These are phyloP conservation scores for Neopestalotiopsis clavispora DNA, from an alignment of 2,329 filamentous ascomycete species.

Conservation along the genomic window DNA sequence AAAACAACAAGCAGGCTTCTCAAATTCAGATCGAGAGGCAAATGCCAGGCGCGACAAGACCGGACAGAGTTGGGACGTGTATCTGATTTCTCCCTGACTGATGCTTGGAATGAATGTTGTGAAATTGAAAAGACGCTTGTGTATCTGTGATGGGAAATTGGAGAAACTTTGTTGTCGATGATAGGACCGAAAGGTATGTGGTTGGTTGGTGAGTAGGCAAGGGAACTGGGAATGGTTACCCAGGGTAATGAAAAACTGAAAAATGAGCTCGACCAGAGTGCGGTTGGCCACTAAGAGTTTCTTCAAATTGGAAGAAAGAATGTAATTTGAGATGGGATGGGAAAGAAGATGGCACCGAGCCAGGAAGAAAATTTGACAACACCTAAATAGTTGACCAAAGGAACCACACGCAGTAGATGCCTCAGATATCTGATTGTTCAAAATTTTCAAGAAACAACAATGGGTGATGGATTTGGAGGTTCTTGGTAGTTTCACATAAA, in stretches of 20 bases:
- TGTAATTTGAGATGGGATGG: neutral
- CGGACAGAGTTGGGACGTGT: neutral
- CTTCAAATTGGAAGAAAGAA: neutral
- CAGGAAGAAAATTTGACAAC: neutral
- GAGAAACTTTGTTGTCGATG: neutral
- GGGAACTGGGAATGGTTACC: neutral
- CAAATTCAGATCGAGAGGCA: neutral
- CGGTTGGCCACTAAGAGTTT: neutral
- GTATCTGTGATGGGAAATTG: neutral
- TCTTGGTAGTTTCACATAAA: neutral
- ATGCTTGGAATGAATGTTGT: neutral
- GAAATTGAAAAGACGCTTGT: neutral
- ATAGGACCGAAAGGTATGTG: neutral
- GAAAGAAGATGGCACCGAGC: neutral
- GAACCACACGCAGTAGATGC: neutral
- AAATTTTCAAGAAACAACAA: neutral
- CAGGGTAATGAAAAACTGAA: neutral
- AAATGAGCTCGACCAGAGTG: neutral
- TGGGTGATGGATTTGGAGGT: neutral
- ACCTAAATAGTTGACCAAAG: neutral
- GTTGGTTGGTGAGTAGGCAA: neutral
- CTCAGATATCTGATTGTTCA: constrained; percentile 4
- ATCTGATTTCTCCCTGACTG: neutral
- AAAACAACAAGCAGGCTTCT: neutral
- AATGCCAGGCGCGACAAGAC: neutral